Evolutionary conservation across 768 basidiomycete species (phyloP).

Genomic region (Tylopilus cervinicoccineus): DNA sequence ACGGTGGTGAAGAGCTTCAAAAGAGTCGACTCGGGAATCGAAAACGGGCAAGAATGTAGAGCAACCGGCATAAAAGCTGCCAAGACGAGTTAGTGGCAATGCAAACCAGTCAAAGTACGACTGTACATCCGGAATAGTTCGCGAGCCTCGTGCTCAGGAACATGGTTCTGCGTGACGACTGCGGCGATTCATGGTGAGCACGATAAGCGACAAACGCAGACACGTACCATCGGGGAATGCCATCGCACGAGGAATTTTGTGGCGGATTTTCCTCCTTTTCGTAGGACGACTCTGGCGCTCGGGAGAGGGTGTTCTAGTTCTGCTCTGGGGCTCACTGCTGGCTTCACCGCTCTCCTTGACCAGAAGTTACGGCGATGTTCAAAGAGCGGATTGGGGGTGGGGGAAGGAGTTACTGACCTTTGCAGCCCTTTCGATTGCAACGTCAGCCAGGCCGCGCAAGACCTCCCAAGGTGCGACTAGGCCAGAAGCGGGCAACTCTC

Average conservation of each 20-base stretch:
- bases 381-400: background rate
- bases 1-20: conserved; percentile 77
- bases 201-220: background rate
- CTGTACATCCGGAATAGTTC: conserved; percentile 79
- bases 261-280: conserved; percentile 70
- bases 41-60: conserved; percentile 89
- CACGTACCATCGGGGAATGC: conserved; percentile 73
- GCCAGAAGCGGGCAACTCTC: conserved; percentile 75
- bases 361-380: conserved; percentile 10
- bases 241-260: conserved; percentile 52
- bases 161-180: conserved; percentile 84
- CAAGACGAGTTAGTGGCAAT: conserved; percentile 9
- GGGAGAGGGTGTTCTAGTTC: conserved; percentile 68
- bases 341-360: conserved; percentile 68
- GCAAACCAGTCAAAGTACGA: background rate
- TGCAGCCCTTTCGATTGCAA: conserved; percentile 73
- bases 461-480: conserved; percentile 88
- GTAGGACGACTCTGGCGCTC: conserved; percentile 64
- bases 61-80: conserved; percentile 89
- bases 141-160: conserved; percentile 78
- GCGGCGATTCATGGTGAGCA: conserved; percentile 4
- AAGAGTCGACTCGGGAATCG: conserved; percentile 79
- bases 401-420: conserved; percentile 56
- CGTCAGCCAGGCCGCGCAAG: conserved; percentile 74
- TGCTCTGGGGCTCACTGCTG: conserved; percentile 70